A percentile compares a stretch with the other conserved stretches of the same genome.
These are phyloP conservation scores for Pharnaceum exiguum DNA, from an alignment of 148 eudicot species.

Conservation along the genomic window DNA sequence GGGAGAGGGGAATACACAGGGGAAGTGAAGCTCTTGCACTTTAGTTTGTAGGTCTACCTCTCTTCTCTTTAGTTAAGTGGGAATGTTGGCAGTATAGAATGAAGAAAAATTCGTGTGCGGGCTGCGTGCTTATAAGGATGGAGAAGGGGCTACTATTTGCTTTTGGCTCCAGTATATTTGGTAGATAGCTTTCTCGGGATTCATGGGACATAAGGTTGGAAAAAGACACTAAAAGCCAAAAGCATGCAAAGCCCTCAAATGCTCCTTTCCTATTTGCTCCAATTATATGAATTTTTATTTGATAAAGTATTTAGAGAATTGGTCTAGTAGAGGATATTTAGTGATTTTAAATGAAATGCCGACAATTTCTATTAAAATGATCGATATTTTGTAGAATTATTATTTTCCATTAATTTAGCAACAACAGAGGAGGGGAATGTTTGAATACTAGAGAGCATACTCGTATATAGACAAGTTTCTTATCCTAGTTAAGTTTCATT, in stretches of 20 bases:
- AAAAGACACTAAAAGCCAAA: conserved; percentile 24
- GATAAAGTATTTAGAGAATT: too few relatives aligned
- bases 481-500: too few relatives aligned
- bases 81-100: conserved; percentile 6
- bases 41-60: neutral
- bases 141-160: conserved; percentile 18
- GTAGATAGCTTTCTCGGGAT: conserved; percentile 33
- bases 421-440: too few relatives aligned
- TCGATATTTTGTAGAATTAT: too few relatives aligned
- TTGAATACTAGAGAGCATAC: too few relatives aligned
- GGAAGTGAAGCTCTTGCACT: neutral
- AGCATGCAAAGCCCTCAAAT: conserved; percentile 28
- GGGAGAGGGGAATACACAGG: too few relatives aligned
- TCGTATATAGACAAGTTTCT: too few relatives aligned
- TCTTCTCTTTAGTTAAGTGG: neutral
- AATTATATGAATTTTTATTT: too few relatives aligned
- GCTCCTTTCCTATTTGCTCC: conserved; percentile 18
- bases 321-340: too few relatives aligned
- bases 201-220: conserved; percentile 41
- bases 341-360: too few relatives aligned
- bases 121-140: conserved; percentile 23
- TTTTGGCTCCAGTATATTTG: conserved; percentile 24
- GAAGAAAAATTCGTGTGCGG: conserved; percentile 13
- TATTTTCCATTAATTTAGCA: too few relatives aligned
- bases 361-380: too few relatives aligned